Percentiles rank a stretch among this genome's conserved stretches.
Evolutionary conservation across 805 yeast species (phyloP).

Genomic region (Saccharomycopsis fodiens): DNA sequence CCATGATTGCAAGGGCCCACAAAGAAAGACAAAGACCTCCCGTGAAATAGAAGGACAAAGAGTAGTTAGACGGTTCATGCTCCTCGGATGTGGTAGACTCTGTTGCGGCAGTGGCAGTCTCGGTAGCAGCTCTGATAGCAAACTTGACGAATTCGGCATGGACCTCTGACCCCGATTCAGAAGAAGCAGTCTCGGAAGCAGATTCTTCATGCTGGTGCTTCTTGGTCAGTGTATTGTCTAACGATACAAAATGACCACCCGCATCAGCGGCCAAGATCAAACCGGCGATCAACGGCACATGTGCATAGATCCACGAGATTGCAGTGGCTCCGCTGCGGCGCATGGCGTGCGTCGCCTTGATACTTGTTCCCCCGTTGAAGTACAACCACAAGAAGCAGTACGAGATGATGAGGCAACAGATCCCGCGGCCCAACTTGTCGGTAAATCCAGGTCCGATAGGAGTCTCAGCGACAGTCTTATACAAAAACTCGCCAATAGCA

Average conservation of each 20-base stretch:
- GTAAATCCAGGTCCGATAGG: conserved; percentile 42
- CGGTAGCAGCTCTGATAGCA: conserved; percentile 6
- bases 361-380: conserved; percentile 43
- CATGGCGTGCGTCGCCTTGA: conserved; percentile 45
- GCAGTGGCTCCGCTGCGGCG: conserved; percentile 42
- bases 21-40: conserved; percentile 46
- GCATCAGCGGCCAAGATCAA: conserved; percentile 53
- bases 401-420: conserved; percentile 40
- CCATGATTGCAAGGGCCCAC: conserved; percentile 32
- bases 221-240: conserved; percentile 25
- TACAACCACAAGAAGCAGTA: conserved; percentile 47
- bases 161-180: not conserved
- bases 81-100: conserved; percentile 22
- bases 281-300: conserved; percentile 44
- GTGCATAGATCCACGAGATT: conserved; percentile 37
- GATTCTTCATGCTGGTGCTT: conserved; percentile 6
- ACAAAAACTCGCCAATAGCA: conserved; percentile 59
- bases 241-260: conserved; percentile 39
- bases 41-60: conserved; percentile 42
- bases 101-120: conserved; percentile 6
- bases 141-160: not conserved
- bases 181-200: not conserved
- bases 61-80: conserved; percentile 31
- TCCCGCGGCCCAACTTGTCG: conserved; percentile 38
- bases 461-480: conserved; percentile 41